These are phyloP conservation scores for Grigorovia transvaalensis DNA, from an alignment of 805 yeast species.

Conservation along the genomic window DNA sequence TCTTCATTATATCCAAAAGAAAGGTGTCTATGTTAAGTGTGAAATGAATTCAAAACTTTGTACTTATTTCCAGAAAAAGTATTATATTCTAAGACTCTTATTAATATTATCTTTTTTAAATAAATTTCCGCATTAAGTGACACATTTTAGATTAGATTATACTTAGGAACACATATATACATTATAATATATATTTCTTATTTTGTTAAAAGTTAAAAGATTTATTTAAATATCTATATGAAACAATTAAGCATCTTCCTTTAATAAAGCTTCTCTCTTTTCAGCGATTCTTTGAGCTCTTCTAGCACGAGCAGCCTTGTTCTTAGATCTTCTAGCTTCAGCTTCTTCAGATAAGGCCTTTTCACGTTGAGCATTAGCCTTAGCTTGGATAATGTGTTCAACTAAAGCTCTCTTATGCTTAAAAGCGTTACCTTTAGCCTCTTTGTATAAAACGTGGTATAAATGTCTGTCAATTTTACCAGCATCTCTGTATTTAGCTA, in stretches of 20 bases:
- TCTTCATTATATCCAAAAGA: too few relatives aligned
- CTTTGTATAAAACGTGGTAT: conserved; percentile 92
- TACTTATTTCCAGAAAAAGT: too few relatives aligned
- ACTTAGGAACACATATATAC: background rate
- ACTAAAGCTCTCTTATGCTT: conserved; percentile 99
- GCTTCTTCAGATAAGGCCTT: conserved; percentile 98
- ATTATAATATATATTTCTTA: background rate
- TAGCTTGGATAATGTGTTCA: conserved; percentile 98
- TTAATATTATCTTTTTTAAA: too few relatives aligned
- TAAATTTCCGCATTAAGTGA: background rate
- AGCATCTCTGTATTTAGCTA: conserved; percentile 97
- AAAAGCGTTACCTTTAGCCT: conserved; percentile 99
- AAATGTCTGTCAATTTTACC: conserved; percentile 99
- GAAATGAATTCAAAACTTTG: too few relatives aligned
- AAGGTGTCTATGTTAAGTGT: too few relatives aligned
- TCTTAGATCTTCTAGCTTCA: conserved; percentile 97
- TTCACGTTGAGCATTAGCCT: conserved; percentile 99
- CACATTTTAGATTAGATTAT: background rate
- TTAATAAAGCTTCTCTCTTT: conserved; percentile 93
- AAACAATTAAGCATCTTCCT: conserved; percentile 43
- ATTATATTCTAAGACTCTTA: background rate
- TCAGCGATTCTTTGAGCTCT: conserved; percentile 92
- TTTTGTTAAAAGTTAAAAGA: conserved; percentile 1
- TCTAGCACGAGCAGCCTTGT: conserved; percentile 99
- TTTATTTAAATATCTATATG: background rate